Conservation (phyloP, 192 early-diverging fungal genomes). For the Jimgerdemannia lactiflua region DNA sequence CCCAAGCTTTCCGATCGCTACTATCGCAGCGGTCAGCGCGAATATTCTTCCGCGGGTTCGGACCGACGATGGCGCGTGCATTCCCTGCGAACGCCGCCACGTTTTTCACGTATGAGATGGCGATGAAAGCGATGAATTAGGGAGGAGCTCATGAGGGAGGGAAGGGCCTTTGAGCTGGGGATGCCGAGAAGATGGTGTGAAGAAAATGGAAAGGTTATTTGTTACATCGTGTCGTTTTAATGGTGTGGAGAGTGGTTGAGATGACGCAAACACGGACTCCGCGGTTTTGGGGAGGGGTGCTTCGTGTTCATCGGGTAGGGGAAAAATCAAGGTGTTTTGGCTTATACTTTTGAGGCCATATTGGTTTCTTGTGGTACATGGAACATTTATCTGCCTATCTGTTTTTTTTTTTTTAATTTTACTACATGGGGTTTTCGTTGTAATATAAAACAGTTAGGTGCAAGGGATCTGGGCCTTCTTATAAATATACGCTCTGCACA, state of each 20-base stretch:
- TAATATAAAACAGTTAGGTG: no score
- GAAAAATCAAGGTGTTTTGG: no score
- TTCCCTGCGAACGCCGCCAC: conserved; percentile 86
- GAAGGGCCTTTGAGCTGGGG: not conserved
- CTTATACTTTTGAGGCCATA: no score
- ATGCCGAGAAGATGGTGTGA: not conserved
- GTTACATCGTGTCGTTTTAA: not conserved
- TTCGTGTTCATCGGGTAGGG: no score
- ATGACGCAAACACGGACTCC: not conserved
- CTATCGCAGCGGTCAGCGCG: conserved; percentile 54
- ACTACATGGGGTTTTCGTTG: no score
- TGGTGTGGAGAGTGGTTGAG: not conserved
- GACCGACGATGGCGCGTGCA: conserved; percentile 76
- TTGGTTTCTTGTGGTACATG: no score
- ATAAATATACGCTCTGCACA: no score
- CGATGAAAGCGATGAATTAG: conserved; percentile 36
- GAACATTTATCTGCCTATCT: no score
- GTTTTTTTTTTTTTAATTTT: no score
- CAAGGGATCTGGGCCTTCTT: no score
- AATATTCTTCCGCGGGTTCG: conserved; percentile 81
- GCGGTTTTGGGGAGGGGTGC: no score
- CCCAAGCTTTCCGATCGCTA: conserved; percentile 32
- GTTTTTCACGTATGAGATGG: conserved; percentile 70
- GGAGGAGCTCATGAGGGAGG: no score
- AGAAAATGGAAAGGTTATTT: not conserved